Percentiles rank a stretch among this genome's conserved stretches.
Evolutionary conservation across 2,329 filamentous ascomycete species (phyloP).

Genomic region (Pleomassaria siparia): DNA sequence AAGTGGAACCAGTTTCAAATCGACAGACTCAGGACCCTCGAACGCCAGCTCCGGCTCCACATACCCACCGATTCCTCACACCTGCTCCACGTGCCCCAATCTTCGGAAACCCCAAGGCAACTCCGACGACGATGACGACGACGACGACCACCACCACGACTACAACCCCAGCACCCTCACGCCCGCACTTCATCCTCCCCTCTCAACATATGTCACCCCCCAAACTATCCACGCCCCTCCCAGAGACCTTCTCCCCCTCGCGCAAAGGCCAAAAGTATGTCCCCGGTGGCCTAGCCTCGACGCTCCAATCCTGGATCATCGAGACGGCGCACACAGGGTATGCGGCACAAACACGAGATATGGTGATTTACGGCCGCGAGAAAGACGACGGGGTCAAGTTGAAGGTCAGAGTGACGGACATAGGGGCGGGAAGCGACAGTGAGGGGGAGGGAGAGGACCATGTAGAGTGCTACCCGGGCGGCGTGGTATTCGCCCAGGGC

Average conservation of each 20-base stretch:
- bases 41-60: neutral
- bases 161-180: slow-evolving; percentile 12
- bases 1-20: no score
- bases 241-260: slow-evolving; percentile 57
- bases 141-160: neutral
- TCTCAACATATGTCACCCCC: slow-evolving; percentile 30
- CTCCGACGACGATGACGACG: neutral
- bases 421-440: neutral
- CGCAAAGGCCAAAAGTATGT: slow-evolving; percentile 53
- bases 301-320: slow-evolving; percentile 54
- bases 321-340: slow-evolving; percentile 39
- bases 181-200: slow-evolving; percentile 45
- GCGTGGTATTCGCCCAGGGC: slow-evolving; percentile 26
- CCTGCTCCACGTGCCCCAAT: neutral
- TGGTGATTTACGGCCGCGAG: slow-evolving; percentile 17
- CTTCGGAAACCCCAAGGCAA: neutral
- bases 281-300: slow-evolving; percentile 52
- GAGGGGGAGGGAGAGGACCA: slow-evolving; percentile 2
- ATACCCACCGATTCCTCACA: neutral
- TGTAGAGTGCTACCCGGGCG: slow-evolving; percentile 23
- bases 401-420: slow-evolving; percentile 13
- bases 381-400: slow-evolving; percentile 30
- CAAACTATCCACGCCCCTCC: slow-evolving; percentile 42
- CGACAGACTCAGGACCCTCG: neutral
- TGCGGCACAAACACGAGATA: slow-evolving; percentile 16